Conservation (phyloP, 495 filamentous ascomycete genomes). For the Trichoderma orchidacearum region DNA sequence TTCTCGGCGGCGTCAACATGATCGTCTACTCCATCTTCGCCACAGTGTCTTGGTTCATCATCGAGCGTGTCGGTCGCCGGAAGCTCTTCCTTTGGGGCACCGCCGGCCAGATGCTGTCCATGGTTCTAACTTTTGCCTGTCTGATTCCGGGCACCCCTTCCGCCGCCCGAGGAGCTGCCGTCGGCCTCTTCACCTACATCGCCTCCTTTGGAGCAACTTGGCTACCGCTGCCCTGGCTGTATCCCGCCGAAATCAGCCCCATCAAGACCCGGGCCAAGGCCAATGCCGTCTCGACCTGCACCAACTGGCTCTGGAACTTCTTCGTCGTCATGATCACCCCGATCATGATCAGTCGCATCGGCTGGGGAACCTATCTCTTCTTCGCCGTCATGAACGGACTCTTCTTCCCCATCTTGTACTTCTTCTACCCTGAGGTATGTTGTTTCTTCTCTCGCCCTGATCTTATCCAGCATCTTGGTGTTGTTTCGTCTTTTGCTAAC, state of each 20-base stretch:
- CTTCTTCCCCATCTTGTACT: slow-evolving; percentile 62
- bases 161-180: slow-evolving; percentile 55
- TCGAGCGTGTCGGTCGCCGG: slow-evolving; percentile 59
- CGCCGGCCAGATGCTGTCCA: slow-evolving; percentile 52
- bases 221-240: slow-evolving; percentile 56
- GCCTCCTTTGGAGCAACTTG: slow-evolving; percentile 64
- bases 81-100: slow-evolving; percentile 60
- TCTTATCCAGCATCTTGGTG: neutral
- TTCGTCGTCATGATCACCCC: slow-evolving; percentile 71
- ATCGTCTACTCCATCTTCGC: slow-evolving; percentile 66
- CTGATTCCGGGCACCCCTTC: slow-evolving; percentile 43
- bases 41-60: slow-evolving; percentile 69
- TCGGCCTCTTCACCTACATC: slow-evolving; percentile 71
- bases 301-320: slow-evolving; percentile 77
- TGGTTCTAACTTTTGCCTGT: slow-evolving; percentile 64
- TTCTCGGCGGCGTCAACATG: slow-evolving; percentile 71
- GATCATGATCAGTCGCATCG: slow-evolving; percentile 51
- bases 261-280: slow-evolving; percentile 62
- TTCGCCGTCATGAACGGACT: slow-evolving; percentile 56
- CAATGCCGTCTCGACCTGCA: slow-evolving; percentile 62
- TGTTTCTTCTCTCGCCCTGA: neutral
- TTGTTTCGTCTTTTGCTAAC: neutral
- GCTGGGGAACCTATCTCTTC: slow-evolving; percentile 71
- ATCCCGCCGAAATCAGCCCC: slow-evolving; percentile 57
- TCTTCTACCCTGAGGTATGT: slow-evolving; percentile 55